A percentile compares a stretch with the other conserved stretches of the same genome.
These are phyloP conservation scores for Radiomyces spectabilis DNA, from an alignment of 192 early-diverging fungal genomes.

Conservation along the genomic window DNA sequence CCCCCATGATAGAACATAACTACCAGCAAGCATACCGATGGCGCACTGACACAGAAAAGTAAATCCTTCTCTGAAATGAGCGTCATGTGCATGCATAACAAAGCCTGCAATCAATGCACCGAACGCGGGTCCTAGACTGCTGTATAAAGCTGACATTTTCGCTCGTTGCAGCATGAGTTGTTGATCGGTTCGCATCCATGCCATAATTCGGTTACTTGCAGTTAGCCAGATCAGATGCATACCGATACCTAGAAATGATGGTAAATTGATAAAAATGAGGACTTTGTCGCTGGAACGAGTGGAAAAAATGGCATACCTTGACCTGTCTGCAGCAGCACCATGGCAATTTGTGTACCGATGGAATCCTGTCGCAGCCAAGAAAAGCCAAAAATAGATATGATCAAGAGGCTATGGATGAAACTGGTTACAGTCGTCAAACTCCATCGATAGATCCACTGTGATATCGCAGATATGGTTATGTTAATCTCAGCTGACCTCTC, in stretches of 20 bases:
- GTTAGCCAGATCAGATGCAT: conserved; percentile 7
- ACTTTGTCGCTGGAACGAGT: background rate
- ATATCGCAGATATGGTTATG: too few species aligned
- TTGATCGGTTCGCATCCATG: background rate
- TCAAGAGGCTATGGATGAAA: conserved; percentile 4
- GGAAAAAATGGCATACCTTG: conserved; percentile 2
- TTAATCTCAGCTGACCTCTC: too few species aligned
- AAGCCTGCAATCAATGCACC: conserved; percentile 7
- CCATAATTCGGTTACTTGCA: background rate
- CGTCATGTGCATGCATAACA: background rate
- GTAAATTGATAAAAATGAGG: background rate
- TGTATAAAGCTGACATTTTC: conserved; percentile 4
- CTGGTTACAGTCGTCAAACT: too few species aligned
- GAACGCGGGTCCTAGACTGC: conserved; percentile 5
- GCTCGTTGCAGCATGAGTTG: conserved; percentile 1
- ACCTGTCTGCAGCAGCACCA: background rate
- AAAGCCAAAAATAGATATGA: background rate
- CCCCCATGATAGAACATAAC: conserved; percentile 15
- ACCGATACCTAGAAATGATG: background rate
- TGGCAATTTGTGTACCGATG: background rate
- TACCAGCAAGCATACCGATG: background rate
- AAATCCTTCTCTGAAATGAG: background rate
- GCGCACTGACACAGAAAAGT: background rate
- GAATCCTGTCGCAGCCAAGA: background rate
- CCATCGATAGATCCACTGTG: too few species aligned